A percentile compares a stretch with the other conserved stretches of the same genome.
phyloP scores from a whole-genome alignment of 352 stramenopile genomes.

The Pythium rhizo-oryzae region DNA sequence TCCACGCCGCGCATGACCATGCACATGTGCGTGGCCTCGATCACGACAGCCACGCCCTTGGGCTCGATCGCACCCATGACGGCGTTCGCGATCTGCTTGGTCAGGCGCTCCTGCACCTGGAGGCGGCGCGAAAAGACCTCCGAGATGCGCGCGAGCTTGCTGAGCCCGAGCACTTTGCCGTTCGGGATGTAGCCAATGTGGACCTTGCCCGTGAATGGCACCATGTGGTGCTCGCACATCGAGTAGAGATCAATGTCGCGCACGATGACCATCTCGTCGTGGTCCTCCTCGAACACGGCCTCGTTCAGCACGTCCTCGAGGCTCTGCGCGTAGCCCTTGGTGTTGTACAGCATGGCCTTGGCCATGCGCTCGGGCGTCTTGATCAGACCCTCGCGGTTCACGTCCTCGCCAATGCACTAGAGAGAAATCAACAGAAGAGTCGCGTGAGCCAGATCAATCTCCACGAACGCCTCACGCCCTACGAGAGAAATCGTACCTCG shows the following conservation, averaged over 20 bases:
- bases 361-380: constrained; percentile 98
- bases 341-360: constrained; percentile 97
- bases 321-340: constrained; percentile 93
- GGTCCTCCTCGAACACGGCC: constrained; percentile 98
- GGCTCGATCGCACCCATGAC: constrained; percentile 97
- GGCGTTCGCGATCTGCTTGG: constrained; percentile 98
- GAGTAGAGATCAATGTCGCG: constrained; percentile 99
- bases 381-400: constrained; percentile 92
- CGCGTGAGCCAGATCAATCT: background rate
- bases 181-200: constrained; percentile 96
- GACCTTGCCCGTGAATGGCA: constrained; percentile 98
- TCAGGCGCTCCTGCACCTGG: constrained; percentile 99
- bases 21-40: constrained; percentile 99
- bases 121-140: constrained; percentile 97
- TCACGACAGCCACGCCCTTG: constrained; percentile 98
- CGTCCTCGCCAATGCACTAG: constrained; percentile 94
- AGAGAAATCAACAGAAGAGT: background rate
- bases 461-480: background rate
- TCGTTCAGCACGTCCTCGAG: constrained; percentile 94
- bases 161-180: constrained; percentile 97
- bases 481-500: constrained; percentile 53
- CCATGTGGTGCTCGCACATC: constrained; percentile 99
- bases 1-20: constrained; percentile 99
- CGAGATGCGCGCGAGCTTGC: constrained; percentile 98
- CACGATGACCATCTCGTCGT: constrained; percentile 99